Base-by-base conservation (phyloP, 2,329 filamentous ascomycete species). In the Nannizziopsis arthrosporioides region DNA sequence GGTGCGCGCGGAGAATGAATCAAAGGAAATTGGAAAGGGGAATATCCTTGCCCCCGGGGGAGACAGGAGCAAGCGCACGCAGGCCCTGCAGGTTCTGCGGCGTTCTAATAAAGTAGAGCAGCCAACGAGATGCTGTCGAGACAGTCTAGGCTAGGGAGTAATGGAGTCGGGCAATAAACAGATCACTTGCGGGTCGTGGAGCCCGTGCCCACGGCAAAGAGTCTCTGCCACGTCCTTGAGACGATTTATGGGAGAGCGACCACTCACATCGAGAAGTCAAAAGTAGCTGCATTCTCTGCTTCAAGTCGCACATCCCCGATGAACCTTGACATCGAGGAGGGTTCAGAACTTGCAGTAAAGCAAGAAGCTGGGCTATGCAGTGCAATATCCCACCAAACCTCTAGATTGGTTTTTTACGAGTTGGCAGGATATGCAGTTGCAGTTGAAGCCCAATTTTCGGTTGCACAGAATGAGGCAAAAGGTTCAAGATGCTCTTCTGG, bases 401-500 rank as follows among this genome's bases (percentile, higher is more conserved):
- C 37, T 36, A 3, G 12, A 41, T 41, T 41, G 11, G 19, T 8
- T 47, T 32, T 42, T 27, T 39, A 35, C 42, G 30, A 35, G 27
- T 6, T n/a, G 36, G 30, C 12, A 15, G 15, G 35, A 17, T 31
- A 47, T 47, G 42, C 45, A 42, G 32, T 22, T 42, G 38, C 31
- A 47, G 41, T 1, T 47, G 30, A 35, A 38, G 36, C 27, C 17
- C 44, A 36, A n/a, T 18, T 22, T 11, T 22, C 19, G 36, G 40
- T 11, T 31, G 34, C 42, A 30, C 17, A 47, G 43, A 42, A 30
- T 22, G 27, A 37, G n/a, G 37, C 19, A 31, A 32, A 14, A 18
- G 3, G 38, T 47, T 42, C 42, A 38, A 32, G n/a, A 27, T 27
- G 22, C 22, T 4, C 11, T 46, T 46, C 43, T 50, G 48, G 48